These are phyloP conservation scores for Colletotrichum liriopes DNA, from an alignment of 2,329 filamentous ascomycete species.

Conservation along the genomic window DNA sequence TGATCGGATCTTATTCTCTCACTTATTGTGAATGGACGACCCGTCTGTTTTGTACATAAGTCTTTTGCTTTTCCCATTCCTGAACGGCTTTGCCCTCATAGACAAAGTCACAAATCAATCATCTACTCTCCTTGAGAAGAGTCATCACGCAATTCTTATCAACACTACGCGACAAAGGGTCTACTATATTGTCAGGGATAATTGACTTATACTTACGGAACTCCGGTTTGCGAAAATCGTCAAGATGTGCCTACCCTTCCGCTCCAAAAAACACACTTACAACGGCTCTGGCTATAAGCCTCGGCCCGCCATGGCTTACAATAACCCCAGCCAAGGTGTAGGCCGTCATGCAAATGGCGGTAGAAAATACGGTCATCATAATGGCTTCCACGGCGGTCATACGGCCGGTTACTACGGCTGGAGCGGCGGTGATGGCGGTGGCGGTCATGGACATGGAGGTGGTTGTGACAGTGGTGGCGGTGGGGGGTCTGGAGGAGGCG, in stretches of 20 bases:
- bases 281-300: neutral
- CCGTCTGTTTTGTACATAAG: neutral
- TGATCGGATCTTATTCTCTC: neutral
- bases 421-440: neutral
- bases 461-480: neutral
- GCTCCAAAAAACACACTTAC: slow-evolving; percentile 3
- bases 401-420: neutral
- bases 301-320: slow-evolving; percentile 1
- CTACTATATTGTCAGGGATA: neutral
- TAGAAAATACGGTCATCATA: neutral
- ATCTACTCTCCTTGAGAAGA: neutral
- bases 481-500: neutral
- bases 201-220: too few species aligned
- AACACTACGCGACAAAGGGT: neutral
- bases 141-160: neutral
- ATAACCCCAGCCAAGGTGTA: neutral
- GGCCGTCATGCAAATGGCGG: neutral
- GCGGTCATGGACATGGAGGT: slow-evolving; percentile 2
- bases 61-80: too few species aligned
- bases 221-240: too few species aligned
- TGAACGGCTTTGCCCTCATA: neutral
- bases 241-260: slow-evolving; percentile 28
- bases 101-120: neutral
- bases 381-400: neutral
- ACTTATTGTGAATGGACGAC: neutral